phyloP scores from a whole-genome alignment of 2,329 filamentous ascomycete genomes.

The Xylogone sp. region DNA sequence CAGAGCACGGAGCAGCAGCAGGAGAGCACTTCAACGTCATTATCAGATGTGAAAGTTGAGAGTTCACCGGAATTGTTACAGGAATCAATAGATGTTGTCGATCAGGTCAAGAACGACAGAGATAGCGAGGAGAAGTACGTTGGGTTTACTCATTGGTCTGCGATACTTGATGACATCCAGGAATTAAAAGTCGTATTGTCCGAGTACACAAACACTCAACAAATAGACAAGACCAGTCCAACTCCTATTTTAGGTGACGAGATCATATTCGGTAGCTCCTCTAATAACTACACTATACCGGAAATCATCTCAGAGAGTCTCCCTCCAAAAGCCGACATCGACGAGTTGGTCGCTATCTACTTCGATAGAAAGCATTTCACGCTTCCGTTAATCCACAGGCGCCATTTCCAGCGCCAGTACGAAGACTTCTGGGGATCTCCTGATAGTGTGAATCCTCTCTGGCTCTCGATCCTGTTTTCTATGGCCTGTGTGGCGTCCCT shows the following conservation, averaged over 20 bases:
- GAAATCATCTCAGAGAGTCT: slow-evolving; percentile 13
- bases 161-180: slow-evolving; percentile 19
- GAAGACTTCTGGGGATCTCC: slow-evolving; percentile 15
- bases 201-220: background rate
- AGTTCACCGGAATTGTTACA: slow-evolving; percentile 11
- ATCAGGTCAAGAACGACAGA: background rate
- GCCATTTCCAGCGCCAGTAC: slow-evolving; percentile 20
- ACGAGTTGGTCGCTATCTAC: slow-evolving; percentile 15
- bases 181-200: slow-evolving; percentile 11
- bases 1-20: background rate
- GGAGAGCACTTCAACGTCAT: background rate
- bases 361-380: slow-evolving; percentile 14
- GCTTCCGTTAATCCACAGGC: slow-evolving; percentile 16
- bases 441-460: slow-evolving; percentile 12
- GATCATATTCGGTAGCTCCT: slow-evolving; percentile 13
- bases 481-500: slow-evolving; percentile 13
- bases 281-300: slow-evolving; percentile 7
- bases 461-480: slow-evolving; percentile 22
- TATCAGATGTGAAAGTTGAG: background rate
- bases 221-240: background rate
- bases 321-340: slow-evolving; percentile 14
- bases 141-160: slow-evolving; percentile 19
- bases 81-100: background rate
- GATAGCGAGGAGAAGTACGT: slow-evolving; percentile 3
- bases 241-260: background rate